Base-by-base conservation (phyloP, 768 basidiomycete genomes). In the Leccinum barrowsii region DNA sequence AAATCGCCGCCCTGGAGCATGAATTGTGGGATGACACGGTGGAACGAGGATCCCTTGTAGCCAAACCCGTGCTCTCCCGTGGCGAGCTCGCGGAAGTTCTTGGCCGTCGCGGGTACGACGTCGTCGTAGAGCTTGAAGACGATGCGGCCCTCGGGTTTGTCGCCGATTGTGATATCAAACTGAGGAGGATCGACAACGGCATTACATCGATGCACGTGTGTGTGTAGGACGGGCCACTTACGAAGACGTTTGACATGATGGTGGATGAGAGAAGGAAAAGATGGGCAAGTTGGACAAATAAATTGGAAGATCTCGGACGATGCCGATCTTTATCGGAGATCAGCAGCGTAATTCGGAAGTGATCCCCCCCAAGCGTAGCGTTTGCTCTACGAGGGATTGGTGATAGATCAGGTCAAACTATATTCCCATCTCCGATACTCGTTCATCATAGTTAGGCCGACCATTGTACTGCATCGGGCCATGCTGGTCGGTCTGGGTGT, bases 1-100 rank as follows among this genome's bases (percentile, higher is more conserved):
- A 96, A 96, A 72, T 94, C 92, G 56, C 94, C 94, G 19, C 92
- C 93, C 73, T 95, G 93, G 56, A 92, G 79, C 90, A 93, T 93
- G 76, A 93, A 94, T 44, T 80, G 51, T 63, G 88, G 89, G 69
- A 94, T 92, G 67, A 94, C 76, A 62, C 92, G 88, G 73, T 94
- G 92, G 84, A 94, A 94, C 0, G 40, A 22, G 22, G 77, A 78
- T 11, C 84, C 86, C 50, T 71, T 52, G 76, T 95, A 98, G 49
- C 92, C 89, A 57, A 74, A 91, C 7, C 89, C 89, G 53, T 88
- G 65, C 69, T 82, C 65, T 49, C 90, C 89, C 13, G 90, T 92
- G 56, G 86, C 86, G 50, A 97, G 82, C 73, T 92, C 90, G 54
- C 95, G 88, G 82, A 98, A 98, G 80, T 98, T 94, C 35, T 62